Conservation (phyloP, 108 stramenopile genomes). For the Cyclostephanos tholiformis region DNA sequence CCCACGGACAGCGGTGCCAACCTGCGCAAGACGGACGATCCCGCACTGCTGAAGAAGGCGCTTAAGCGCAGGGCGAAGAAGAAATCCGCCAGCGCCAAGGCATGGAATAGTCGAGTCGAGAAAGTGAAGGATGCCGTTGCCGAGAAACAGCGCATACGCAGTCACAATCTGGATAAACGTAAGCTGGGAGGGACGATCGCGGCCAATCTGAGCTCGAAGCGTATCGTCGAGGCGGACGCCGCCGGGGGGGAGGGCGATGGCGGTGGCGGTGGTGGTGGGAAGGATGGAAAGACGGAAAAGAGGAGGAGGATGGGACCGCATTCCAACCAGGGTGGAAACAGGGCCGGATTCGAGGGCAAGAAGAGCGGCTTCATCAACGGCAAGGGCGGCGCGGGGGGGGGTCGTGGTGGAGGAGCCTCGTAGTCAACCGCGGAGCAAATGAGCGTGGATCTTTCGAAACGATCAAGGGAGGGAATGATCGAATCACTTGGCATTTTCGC, state of each 20-base stretch:
- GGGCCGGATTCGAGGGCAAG: conserved; percentile 88
- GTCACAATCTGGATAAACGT: conserved; percentile 78
- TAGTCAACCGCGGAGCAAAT: no score
- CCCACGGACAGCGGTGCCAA: conserved; percentile 32
- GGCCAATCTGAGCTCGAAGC: conserved; percentile 79
- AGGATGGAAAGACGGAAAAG: conserved; percentile 34
- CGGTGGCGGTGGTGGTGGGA: conserved; percentile 19
- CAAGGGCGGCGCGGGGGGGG: conserved; percentile 23
- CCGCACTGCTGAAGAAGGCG: conserved; percentile 80
- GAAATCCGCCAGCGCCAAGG: conserved; percentile 78
- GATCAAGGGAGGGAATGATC: no score
- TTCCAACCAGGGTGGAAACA: conserved; percentile 47
- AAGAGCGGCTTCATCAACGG: conserved; percentile 82
- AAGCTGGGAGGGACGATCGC: conserved; percentile 76
- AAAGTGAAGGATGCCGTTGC: conserved; percentile 63
- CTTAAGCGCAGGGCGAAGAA: conserved; percentile 85
- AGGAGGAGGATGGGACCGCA: conserved; percentile 49
- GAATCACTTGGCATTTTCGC: no score
- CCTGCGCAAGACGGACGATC: conserved; percentile 79
- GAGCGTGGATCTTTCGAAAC: no score
- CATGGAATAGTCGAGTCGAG: conserved; percentile 83
- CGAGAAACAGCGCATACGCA: conserved; percentile 83
- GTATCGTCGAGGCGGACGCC: conserved; percentile 59
- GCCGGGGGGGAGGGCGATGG: conserved; percentile 21
- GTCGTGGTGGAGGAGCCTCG: background rate